These are phyloP conservation scores for Pulveroboletus ravenelii DNA, from an alignment of 768 basidiomycete species.

Conservation along the genomic window DNA sequence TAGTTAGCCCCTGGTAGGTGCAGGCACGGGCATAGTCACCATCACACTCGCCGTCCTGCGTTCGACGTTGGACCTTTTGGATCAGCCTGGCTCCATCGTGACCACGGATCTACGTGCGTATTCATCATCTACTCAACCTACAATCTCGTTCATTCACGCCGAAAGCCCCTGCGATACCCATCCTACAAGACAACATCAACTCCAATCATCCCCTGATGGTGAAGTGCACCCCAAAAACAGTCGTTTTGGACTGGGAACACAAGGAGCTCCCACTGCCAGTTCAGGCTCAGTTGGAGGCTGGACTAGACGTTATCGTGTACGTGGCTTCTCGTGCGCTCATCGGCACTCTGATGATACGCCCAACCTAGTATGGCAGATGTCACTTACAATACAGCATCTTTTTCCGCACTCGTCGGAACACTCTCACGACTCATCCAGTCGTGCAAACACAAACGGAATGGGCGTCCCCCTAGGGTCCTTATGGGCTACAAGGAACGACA, in stretches of 20 bases:
- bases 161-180: slow-evolving; percentile 73
- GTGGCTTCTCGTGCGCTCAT: slow-evolving; percentile 21
- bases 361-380: slow-evolving; percentile 83
- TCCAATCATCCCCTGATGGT: slow-evolving; percentile 37
- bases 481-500: slow-evolving; percentile 89
- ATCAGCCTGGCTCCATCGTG: slow-evolving; percentile 36
- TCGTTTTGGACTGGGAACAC: slow-evolving; percentile 74
- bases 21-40: slow-evolving; percentile 82
- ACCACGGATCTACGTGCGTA: slow-evolving; percentile 72
- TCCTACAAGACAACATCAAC: slow-evolving; percentile 68
- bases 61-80: slow-evolving; percentile 27
- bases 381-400: slow-evolving; percentile 85
- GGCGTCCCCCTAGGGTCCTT: slow-evolving; percentile 47
- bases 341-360: not conserved
- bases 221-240: slow-evolving; percentile 28
- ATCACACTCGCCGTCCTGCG: slow-evolving; percentile 58
- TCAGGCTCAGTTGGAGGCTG: slow-evolving; percentile 31
- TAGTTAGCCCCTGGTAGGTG: slow-evolving; percentile 42
- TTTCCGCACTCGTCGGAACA: slow-evolving; percentile 71
- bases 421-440: slow-evolving; percentile 44
- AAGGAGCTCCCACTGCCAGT: slow-evolving; percentile 46
- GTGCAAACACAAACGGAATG: slow-evolving; percentile 3
- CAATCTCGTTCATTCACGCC: not conserved
- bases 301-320: slow-evolving; percentile 68
- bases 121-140: not conserved